Base-by-base conservation (phyloP, 345 rosid genomes). In the Arabis alpina region DNA sequence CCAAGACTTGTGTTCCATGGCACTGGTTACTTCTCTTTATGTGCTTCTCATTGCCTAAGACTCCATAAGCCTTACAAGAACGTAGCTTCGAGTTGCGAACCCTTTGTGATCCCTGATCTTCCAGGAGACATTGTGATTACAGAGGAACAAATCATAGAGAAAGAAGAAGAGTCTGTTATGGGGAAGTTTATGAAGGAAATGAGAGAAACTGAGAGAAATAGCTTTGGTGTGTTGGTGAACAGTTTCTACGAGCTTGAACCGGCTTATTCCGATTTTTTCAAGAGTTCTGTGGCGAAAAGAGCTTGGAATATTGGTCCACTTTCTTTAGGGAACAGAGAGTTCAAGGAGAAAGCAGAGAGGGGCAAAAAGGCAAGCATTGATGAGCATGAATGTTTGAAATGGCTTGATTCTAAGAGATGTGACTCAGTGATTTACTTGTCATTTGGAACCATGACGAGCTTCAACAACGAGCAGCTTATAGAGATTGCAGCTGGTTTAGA, bases 231-330 rank as follows among this genome's bases (percentile, higher is more conserved):
- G 10, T 16, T 89, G 61, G 66, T 87, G 59, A 92, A 89, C 72
- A 89, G 89, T 64, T 86, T 89, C 79, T 81, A 86, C 3, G 92
- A 91, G 83, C 92, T 91, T 2, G 93, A 91, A 58, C 81, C 83
- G 0, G 79, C 43, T 48, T 87, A 86, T 15, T 80, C 81, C 0
- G 90, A 85, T 36, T 64, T 70, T 32, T 85, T 73, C 59, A 73
- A 68, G 72, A 76, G 75, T 0, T 70, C 44, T 48, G 55, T 82
- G 11, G 85, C 83, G 5, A 79, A 75, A 57, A 79, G 64, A n/a
- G 82, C 92, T 14, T 85, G 94, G 91, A 54, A 61, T 34, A 34
- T 34, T 2, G 1, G 7, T 34, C 37, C 37, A 8, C 8, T 34
- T 34, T 34, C 37, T 34, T 6, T 34, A 34, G 37, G 37, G 2